phyloP scores from a whole-genome alignment of 2,329 filamentous ascomycete genomes.

The Hirsutella thompsonii region DNA sequence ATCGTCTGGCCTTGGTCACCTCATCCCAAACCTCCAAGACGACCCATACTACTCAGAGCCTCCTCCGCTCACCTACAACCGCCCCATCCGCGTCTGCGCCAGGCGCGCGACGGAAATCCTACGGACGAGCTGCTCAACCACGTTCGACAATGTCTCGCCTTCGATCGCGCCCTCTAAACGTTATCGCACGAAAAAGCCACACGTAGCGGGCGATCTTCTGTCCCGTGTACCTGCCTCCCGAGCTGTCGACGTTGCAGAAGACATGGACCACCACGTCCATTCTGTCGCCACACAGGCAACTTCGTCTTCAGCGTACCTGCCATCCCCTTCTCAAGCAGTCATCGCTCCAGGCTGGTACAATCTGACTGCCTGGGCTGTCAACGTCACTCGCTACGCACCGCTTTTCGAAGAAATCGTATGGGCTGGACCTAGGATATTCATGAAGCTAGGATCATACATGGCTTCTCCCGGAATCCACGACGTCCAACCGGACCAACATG shows the following conservation, averaged over 20 bases:
- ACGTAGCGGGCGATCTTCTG: neutral
- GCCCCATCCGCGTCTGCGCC: no score
- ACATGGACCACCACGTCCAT: neutral
- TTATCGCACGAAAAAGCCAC: neutral
- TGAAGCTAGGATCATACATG: slow-evolving; percentile 52
- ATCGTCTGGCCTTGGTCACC: no score
- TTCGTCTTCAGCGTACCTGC: slow-evolving; percentile 4
- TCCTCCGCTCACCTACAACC: no score
- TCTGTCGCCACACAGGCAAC: neutral
- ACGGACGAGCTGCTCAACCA: neutral
- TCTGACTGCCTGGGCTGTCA: slow-evolving; percentile 42
- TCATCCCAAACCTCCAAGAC: no score
- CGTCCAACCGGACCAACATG: slow-evolving; percentile 17
- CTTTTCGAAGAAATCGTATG: slow-evolving; percentile 56
- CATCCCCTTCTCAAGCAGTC: slow-evolving; percentile 8
- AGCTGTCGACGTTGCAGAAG: neutral
- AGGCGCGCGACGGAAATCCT: no score
- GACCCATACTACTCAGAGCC: no score
- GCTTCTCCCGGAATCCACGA: slow-evolving; percentile 47
- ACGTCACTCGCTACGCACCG: slow-evolving; percentile 46
- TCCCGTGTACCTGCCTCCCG: neutral
- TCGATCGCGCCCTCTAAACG: neutral
- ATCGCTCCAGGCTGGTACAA: slow-evolving; percentile 31
- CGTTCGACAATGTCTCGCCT: neutral
- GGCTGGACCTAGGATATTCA: slow-evolving; percentile 57